Conservation (phyloP, 2,329 filamentous ascomycete species). For the Fusarium anthophilum region DNA sequence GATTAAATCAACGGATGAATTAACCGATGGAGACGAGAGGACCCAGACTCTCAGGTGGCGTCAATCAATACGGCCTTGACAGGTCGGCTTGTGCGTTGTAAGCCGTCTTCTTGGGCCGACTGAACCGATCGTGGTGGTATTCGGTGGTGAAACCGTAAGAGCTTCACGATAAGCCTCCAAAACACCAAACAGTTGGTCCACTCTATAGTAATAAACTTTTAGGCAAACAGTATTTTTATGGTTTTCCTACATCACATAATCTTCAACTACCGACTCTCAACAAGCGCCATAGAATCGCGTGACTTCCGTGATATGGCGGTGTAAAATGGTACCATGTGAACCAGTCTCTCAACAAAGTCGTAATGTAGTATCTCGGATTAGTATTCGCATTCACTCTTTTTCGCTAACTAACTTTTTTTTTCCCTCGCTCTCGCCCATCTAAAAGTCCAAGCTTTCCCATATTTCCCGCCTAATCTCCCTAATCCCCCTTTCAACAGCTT, state of each 20-base stretch:
- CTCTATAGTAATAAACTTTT: neutral
- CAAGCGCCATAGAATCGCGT: conserved; percentile 4
- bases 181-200: neutral
- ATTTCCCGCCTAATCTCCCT: conserved; percentile 12
- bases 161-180: neutral
- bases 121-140: neutral
- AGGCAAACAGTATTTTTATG: neutral
- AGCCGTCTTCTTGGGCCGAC: neutral
- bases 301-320: conserved; percentile 14
- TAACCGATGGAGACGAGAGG: neutral
- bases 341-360: neutral
- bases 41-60: neutral
- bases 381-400: neutral
- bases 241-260: neutral
- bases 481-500: neutral
- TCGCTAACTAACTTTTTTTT: neutral
- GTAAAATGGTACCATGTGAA: conserved; percentile 5
- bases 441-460: neutral
- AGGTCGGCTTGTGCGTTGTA: neutral
- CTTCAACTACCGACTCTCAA: neutral
- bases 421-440: neutral
- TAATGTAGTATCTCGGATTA: neutral
- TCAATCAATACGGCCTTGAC: conserved; percentile 9
- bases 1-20: neutral
- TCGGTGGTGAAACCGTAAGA: conserved; percentile 1